A percentile compares a stretch with the other conserved stretches of the same genome.
phyloP scores from a whole-genome alignment of 306 rosid species.

The Bauhinia variegata region DNA sequence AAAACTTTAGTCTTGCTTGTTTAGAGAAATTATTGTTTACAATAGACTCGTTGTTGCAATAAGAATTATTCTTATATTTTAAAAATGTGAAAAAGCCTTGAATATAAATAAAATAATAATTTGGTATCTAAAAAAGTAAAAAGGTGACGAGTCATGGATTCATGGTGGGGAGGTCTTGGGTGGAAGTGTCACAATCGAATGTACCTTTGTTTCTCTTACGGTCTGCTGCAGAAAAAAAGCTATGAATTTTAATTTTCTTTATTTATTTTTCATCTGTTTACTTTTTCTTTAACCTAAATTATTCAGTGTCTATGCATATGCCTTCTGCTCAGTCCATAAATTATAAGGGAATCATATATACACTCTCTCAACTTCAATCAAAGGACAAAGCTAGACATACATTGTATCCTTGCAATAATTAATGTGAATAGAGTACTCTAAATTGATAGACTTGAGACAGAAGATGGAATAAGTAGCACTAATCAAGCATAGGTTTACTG shows the following conservation, averaged over 20 bases:
- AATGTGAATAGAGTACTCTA: neutral
- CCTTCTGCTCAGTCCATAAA: conserved; percentile 23
- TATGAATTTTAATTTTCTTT: conserved; percentile 40
- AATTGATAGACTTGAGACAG: neutral
- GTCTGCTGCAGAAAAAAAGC: conserved; percentile 43
- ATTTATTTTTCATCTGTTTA: conserved; percentile 26
- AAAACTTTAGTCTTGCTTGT: too few relatives aligned
- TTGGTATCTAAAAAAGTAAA: conserved; percentile 45
- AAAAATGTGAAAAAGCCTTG: too few relatives aligned
- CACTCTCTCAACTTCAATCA: conserved; percentile 6
- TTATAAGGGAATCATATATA: neutral
- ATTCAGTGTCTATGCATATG: conserved; percentile 19
- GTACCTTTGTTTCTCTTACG: conserved; percentile 58
- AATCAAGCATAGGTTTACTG: conserved; percentile 8
- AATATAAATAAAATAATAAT: conserved; percentile 30
- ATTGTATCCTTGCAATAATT: conserved; percentile 5
- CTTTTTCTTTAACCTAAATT: conserved; percentile 24
- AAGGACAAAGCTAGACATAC: conserved; percentile 1
- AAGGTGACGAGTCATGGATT: conserved; percentile 51
- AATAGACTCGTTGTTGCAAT: too few relatives aligned
- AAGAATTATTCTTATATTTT: too few relatives aligned
- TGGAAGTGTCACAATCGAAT: conserved; percentile 80
- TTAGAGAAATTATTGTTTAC: too few relatives aligned
- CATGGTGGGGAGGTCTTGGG: conserved; percentile 68
- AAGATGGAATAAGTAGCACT: conserved; percentile 1